These are phyloP conservation scores for Aphanomyces stellatus DNA, from an alignment of 352 stramenopile species.

Conservation along the genomic window DNA sequence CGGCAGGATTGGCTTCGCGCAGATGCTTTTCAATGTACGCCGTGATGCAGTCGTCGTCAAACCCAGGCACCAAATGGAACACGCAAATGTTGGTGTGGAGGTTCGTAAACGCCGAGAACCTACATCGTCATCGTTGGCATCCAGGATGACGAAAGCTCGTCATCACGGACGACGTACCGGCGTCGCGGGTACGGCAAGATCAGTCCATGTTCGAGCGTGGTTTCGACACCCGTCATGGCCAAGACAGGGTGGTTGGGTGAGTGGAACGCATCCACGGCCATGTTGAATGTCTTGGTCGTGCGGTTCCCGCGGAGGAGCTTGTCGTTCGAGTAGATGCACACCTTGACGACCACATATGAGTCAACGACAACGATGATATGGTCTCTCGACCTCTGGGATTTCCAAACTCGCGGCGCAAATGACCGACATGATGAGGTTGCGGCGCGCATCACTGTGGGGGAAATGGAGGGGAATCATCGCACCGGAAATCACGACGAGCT, in stretches of 20 bases:
- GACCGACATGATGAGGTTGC: conserved; percentile 95
- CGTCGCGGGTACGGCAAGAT: conserved; percentile 83
- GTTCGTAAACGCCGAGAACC: conserved; percentile 83
- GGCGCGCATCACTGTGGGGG: conserved; percentile 93
- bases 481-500: conserved; percentile 93
- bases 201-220: conserved; percentile 86
- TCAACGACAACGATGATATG: conserved; percentile 25
- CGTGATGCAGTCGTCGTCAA: conserved; percentile 80
- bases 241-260: conserved; percentile 93
- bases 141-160: not conserved
- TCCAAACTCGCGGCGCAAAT: conserved; percentile 69
- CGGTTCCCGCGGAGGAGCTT: conserved; percentile 92
- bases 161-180: conserved; percentile 17
- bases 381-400: conserved; percentile 77
- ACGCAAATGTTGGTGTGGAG: conserved; percentile 91
- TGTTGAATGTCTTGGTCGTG: conserved; percentile 93
- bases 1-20: conserved; percentile 22
- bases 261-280: conserved; percentile 93
- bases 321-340: conserved; percentile 95
- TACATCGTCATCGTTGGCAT: not conserved
- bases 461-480: conserved; percentile 94
- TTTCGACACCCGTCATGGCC: conserved; percentile 89
- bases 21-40: conserved; percentile 44
- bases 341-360: conserved; percentile 40
- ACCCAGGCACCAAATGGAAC: conserved; percentile 84